These are phyloP conservation scores for Colletotrichum kahawae DNA, from an alignment of 2,329 filamentous ascomycete species.

Conservation along the genomic window DNA sequence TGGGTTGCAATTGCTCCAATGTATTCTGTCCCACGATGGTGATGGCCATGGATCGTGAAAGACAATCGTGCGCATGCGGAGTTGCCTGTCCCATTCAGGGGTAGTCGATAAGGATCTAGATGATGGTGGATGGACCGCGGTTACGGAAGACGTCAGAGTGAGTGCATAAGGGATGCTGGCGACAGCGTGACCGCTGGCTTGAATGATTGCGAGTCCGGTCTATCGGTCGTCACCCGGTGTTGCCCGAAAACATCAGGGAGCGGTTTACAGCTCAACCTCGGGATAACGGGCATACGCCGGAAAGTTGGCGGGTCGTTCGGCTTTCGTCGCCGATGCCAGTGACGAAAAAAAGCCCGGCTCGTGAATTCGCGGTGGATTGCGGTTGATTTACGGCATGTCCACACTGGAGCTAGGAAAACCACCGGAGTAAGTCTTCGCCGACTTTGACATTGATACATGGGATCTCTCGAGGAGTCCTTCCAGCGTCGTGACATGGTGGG, in stretches of 20 bases:
- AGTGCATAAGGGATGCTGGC: neutral
- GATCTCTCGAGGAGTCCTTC: neutral
- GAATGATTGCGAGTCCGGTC: neutral
- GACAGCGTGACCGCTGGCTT: neutral
- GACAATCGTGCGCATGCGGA: neutral
- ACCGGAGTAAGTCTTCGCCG: constrained; percentile 1
- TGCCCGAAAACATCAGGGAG: neutral
- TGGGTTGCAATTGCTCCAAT: neutral
- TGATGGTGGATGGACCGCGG: neutral
- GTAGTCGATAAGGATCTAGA: neutral
- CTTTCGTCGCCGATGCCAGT: neutral
- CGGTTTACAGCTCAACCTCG: constrained; percentile 4
- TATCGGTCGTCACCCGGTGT: neutral
- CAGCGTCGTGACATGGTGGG: neutral
- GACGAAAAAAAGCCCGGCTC: neutral
- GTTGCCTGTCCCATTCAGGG: neutral
- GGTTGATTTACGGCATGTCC: neutral
- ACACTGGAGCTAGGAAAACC: neutral
- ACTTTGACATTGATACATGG: neutral
- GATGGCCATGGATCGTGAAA: neutral
- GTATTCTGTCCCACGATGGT: neutral
- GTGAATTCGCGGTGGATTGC: neutral
- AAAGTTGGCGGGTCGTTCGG: neutral
- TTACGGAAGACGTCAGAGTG: neutral
- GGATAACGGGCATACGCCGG: constrained; percentile 1